Base-by-base conservation (phyloP, 2,329 filamentous ascomycete genomes). In the Zasmidium citrigriseum region DNA sequence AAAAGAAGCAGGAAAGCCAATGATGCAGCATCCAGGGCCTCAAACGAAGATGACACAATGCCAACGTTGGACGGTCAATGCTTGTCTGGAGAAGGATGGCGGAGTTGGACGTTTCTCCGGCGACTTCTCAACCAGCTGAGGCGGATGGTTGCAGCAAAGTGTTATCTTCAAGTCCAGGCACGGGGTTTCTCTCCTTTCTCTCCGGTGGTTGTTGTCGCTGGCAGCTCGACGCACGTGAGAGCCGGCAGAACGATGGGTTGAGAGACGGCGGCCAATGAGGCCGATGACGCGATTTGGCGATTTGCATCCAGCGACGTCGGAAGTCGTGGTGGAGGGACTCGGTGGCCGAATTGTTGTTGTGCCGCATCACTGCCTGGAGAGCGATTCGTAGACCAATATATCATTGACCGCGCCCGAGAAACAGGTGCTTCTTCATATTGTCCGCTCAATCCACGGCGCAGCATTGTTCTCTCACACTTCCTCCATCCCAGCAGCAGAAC, bases 281-380 rank as follows among this genome's bases (percentile, higher is more conserved):
- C 49, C n/a, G 44, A 54, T 54, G 41, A 47, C 52, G 44, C 41
- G 22, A 54, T 54, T 20, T n/a, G 38, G 45, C 16, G 34, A 16
- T 14, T 23, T 22, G n/a, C n/a, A n/a, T n/a, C 29, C 44, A 46
- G 52, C 52, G 52, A 54, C 23, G 14, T 45, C 52, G 52, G 41
- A 54, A 54, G 41, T 54, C 52, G 52, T 46, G 52, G 41, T n/a
- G n/a, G 46, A 11, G 27, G 22, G 5, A 18, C 29, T 54, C 52
- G 52, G 52, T 24, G 18, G 24, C 52, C 52, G 52, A 54, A 47
- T 46, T n/a, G n/a, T n/a, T n/a, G n/a, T n/a, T n/a, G n/a, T n/a
- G n/a, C n/a, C n/a, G n/a, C n/a, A n/a, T n/a, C n/a, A n/a, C n/a
- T n/a, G n/a, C n/a, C n/a, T n/a, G n/a, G n/a, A n/a, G n/a, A 10